These are phyloP conservation scores for Termitomyces sp. DNA, from an alignment of 768 basidiomycete genomes.

Conservation along the genomic window DNA sequence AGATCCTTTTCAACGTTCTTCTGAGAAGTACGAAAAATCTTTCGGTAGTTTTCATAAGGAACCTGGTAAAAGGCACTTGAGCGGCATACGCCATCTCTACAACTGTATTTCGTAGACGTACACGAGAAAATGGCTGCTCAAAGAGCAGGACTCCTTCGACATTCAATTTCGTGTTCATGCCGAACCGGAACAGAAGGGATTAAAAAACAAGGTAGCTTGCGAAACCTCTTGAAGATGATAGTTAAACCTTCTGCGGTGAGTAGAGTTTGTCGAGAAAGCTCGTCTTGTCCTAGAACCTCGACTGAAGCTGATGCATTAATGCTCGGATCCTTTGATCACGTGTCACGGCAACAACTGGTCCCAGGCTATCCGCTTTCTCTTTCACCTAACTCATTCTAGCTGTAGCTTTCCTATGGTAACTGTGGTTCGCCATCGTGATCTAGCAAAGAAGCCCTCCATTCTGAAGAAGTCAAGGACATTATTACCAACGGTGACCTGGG, in stretches of 20 bases:
- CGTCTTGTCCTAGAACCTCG: too few relatives aligned
- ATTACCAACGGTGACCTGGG: constrained; percentile 37
- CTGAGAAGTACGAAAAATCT: constrained; percentile 80
- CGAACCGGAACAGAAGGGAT: background rate
- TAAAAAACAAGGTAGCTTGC: background rate
- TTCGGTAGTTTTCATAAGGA: constrained; percentile 85
- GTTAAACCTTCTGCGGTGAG: too few relatives aligned
- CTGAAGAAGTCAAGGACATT: background rate
- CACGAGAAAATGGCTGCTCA: constrained; percentile 78
- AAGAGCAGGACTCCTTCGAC: constrained; percentile 73
- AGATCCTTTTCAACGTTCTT: constrained; percentile 79
- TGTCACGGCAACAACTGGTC: background rate
- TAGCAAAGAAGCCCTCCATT: background rate
- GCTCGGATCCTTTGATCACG: background rate
- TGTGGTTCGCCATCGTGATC: background rate
- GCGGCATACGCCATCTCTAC: background rate
- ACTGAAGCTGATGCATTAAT: too few relatives aligned
- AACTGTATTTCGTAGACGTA: constrained; percentile 23
- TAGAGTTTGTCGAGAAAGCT: background rate
- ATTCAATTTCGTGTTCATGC: constrained; percentile 53
- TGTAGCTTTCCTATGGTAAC: background rate
- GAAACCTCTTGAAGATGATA: background rate
- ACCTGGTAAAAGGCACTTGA: constrained; percentile 41
- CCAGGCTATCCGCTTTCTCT: background rate
- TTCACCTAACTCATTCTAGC: background rate